Base-by-base conservation (phyloP, 2,329 filamentous ascomycete species). In the Pyricularia pennisetigena region DNA sequence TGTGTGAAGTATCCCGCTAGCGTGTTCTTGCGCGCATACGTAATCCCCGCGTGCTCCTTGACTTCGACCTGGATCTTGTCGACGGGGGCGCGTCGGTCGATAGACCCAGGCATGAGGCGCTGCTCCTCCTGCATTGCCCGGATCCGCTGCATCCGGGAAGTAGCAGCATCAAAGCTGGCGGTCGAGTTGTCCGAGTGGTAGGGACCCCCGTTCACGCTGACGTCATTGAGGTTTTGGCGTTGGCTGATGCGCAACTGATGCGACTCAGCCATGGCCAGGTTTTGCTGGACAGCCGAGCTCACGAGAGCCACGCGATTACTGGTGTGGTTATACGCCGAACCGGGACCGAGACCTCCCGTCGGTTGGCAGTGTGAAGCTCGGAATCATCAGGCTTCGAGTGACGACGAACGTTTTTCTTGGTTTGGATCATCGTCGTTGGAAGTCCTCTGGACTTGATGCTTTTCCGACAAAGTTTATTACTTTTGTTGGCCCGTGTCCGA, bases 21-120 rank as follows among this genome's bases (percentile, higher is more conserved):
- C 54, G 4, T 59, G 54, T 6, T 59, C 54, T 88, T 88, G 68
- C 86, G 82, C 75, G 88, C 85, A 71, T 89, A 90, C 74, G 86
- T 88, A 73, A 88, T 78, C 29, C 86, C 86, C 29, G 81, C 80
- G 72, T 86, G 83, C 20, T 86, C 82, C 75, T 86, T 89, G 68
- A 83, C 82, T 26, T 87, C 83, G 20, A 86, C 82, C 75, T 86
- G 88, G 68, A 83, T 81, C 26, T 87, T 83, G 20, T 87, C 81
- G 12, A 24, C 54, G 14, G 41, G 49, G 7, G 23, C 59, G 3
- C 23, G 49, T 6, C 57, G 6, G 9, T 24, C 32, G 3, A 30
- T 26, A 23, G 28, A 24, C n/a, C 76, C 79, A 7, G 76, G 76
- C 49, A 78, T 79, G 68, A 81, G 76, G 3, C 82, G 78, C 10